Evolutionary conservation across 2,329 filamentous ascomycete genomes (phyloP).

Genomic region (Hypoxylon sp.): DNA sequence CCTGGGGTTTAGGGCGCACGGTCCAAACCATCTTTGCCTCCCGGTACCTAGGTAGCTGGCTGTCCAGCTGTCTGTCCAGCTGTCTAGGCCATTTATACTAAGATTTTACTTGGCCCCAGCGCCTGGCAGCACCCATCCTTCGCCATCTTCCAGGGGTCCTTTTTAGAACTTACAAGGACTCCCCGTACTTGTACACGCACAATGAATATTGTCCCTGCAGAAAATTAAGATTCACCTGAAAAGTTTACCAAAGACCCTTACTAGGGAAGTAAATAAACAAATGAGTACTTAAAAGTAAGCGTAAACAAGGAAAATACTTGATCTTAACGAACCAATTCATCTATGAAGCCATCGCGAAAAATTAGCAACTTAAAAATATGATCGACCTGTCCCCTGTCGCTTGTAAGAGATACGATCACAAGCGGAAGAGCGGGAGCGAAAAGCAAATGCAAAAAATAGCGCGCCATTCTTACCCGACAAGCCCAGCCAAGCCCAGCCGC

Average conservation of each 20-base stretch:
- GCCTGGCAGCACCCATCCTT: slow-evolving; percentile 20
- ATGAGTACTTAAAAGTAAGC: slow-evolving; percentile 1
- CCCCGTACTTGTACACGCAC: neutral
- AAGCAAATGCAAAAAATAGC: slow-evolving; percentile 36
- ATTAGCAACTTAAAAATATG: slow-evolving; percentile 14
- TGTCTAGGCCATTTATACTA: slow-evolving; percentile 28
- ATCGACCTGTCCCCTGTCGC: slow-evolving; percentile 28
- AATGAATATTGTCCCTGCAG: slow-evolving; percentile 2
- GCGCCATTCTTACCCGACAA: slow-evolving; percentile 20
- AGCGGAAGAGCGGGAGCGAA: slow-evolving; percentile 7
- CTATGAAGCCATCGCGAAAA: slow-evolving; percentile 7
- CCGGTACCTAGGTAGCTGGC: slow-evolving; percentile 3
- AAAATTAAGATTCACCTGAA: neutral
- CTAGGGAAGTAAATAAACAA: neutral
- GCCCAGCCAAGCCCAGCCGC: slow-evolving; percentile 18
- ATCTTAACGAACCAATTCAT: neutral
- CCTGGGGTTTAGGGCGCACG: slow-evolving; percentile 16
- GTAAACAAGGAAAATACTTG: neutral
- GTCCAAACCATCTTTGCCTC: slow-evolving; percentile 5
- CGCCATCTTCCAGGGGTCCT: slow-evolving; percentile 24
- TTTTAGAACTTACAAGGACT: neutral
- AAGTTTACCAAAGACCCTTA: neutral
- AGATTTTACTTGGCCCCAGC: slow-evolving; percentile 35
- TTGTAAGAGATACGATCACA: slow-evolving; percentile 18
- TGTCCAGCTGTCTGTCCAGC: no score